Evolutionary conservation across 495 filamentous ascomycete species (phyloP), one percentile per base, ranked within the genome.

Genomic region (Cetradonia linearis): DNA sequence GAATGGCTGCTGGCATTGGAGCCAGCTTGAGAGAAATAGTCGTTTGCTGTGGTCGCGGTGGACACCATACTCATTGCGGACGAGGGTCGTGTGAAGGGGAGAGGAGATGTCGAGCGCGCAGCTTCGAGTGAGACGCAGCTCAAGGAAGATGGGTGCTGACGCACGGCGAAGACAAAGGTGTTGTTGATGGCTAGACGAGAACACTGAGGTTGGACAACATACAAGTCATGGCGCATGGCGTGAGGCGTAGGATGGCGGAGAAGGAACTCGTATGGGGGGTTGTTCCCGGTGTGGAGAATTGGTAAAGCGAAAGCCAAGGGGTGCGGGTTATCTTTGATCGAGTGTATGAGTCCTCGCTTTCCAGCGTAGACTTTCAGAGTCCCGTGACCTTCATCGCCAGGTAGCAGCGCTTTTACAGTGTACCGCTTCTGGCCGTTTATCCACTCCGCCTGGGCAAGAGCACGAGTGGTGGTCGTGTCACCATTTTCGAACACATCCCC

Each of bases 231-330:
- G 25, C 93, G 83, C 67, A 94, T 89, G 46, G 93, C 94, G 70
- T 97, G 94, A 13, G 93, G 94, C 0, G 93, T 99, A 2, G 94
- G 93, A 71, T 99, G 93, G 14, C 92, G 87, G 34, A 86, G 83
- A 38, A 96, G 78, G 67, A 96, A 97, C 56, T 95, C 88, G 70
- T 95, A 97, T 0, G 88, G 83, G 0, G 94, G 92, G 66, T 97
- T 97, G 53, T 88, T 85, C 59, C 92, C 94, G 0, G 82, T 85
- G 73, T 99, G 93, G 46, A 87, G 77, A 40, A 99, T 86, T 5
- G 93, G 93, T 25, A 99, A 74, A n/a, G 90, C 85, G 58, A 97
- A 84, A 13, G 91, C 90, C 47, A 99, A 74, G 2, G 93, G 84
- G 68, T 97, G 90, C 2, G 93, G 92, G 37, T 95, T 95, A 67